Evolutionary conservation across 1,284 basidiomycete species (phyloP).

Genomic region (Trichosporon faecale): DNA sequence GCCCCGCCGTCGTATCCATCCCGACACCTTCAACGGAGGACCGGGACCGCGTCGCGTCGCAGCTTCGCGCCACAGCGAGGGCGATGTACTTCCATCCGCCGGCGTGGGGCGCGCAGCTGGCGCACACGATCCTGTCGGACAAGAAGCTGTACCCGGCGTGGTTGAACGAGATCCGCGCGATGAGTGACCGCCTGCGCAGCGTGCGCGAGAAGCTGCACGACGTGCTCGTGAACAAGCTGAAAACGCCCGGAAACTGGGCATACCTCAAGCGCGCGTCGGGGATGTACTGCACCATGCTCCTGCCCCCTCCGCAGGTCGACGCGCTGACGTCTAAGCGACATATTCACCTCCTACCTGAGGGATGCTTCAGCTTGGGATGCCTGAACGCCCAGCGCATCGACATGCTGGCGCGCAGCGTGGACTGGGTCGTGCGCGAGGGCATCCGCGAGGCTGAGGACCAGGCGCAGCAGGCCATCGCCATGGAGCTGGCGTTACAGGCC

Average conservation of each 20-base stretch:
- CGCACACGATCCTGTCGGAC: conserved; percentile 44
- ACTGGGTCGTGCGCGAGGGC: conserved; percentile 45
- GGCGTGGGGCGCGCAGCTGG: conserved; percentile 49
- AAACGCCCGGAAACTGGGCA: conserved; percentile 89
- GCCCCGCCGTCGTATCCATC: conserved; percentile 48
- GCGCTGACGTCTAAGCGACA: conserved; percentile 42
- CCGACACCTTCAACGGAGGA: conserved; percentile 38
- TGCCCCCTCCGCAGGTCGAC: conserved; percentile 38
- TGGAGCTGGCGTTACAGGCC: conserved; percentile 43
- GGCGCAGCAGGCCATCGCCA: conserved; percentile 36
- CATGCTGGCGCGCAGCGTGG: conserved; percentile 41
- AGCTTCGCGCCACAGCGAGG: conserved; percentile 43
- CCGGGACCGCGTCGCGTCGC: conserved; percentile 43
- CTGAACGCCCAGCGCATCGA: conserved; percentile 49
- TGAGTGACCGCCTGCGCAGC: conserved; percentile 85
- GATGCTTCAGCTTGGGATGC: conserved; percentile 48
- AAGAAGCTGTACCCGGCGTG: conserved; percentile 57
- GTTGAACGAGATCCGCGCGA: conserved; percentile 84
- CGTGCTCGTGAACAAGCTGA: conserved; percentile 68
- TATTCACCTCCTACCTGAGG: conserved; percentile 46
- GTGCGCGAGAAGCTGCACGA: conserved; percentile 80
- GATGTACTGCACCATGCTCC: conserved; percentile 47
- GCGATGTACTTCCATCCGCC: conserved; percentile 46
- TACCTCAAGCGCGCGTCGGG: conserved; percentile 66
- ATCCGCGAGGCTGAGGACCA: conserved; percentile 44